A percentile compares a stretch with the other conserved stretches of the same genome.
These are phyloP conservation scores for Conringia planisiliqua DNA, from an alignment of 345 rosid species.

Conservation along the genomic window DNA sequence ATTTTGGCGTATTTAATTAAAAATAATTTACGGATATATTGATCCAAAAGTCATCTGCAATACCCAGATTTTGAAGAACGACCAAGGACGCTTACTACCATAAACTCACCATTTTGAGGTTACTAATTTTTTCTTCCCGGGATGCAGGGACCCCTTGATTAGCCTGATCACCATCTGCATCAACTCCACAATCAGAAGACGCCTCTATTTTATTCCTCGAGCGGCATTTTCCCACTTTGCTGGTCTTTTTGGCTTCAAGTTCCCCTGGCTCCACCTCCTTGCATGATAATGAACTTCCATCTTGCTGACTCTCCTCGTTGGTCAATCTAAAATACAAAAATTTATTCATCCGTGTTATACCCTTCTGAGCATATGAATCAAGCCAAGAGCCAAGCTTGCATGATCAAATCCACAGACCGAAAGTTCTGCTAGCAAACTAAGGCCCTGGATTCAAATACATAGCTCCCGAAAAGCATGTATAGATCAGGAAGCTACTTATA, in stretches of 20 bases:
- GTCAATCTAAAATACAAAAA: constrained; percentile 39
- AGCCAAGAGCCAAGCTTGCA: background rate
- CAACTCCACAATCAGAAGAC: constrained; percentile 68
- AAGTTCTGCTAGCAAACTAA: background rate
- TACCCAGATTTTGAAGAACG: background rate
- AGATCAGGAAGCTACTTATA: background rate
- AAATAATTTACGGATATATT: too few species aligned
- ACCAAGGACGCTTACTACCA: background rate
- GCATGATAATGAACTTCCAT: constrained; percentile 40
- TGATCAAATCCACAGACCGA: background rate
- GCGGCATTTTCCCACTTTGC: constrained; percentile 63
- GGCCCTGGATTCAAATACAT: background rate
- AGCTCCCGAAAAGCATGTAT: background rate
- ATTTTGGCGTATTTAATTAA: background rate
- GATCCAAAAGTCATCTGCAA: background rate
- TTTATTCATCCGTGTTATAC: background rate
- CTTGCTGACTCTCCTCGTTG: constrained; percentile 59
- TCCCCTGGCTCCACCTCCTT: constrained; percentile 58
- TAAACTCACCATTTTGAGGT: constrained; percentile 82
- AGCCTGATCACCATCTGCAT: constrained; percentile 71
- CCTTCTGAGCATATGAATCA: background rate
- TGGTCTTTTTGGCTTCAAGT: constrained; percentile 52
- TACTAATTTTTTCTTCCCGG: constrained; percentile 96
- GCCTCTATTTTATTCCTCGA: constrained; percentile 61
- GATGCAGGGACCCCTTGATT: constrained; percentile 61